Base-by-base conservation (phyloP, 257 asterid genomes). In the Scutellaria baicalensis region DNA sequence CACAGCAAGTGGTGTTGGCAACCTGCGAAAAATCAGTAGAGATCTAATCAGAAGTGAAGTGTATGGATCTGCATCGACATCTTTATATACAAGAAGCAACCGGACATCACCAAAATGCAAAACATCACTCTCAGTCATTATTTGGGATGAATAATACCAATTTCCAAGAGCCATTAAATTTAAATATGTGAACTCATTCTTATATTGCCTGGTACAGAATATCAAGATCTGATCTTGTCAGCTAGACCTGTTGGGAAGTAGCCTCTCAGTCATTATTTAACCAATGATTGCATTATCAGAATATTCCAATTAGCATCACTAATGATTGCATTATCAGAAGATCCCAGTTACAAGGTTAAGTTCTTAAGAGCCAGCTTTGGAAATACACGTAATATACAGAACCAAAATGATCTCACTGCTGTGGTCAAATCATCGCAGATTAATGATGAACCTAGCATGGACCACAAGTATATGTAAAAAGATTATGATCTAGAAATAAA, bases 1-100 rank as follows among this genome's bases (percentile, higher is more conserved):
- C 75, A 85, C 88, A 64, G 99, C 79, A 44, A 88, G 74, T 14
- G 99, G 97, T 21, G 97, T 94, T 42, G 99, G 97, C 76, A 94
- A 36, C 99, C 99, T 94, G 93, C 80, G 10, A 39, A 31, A 50
- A 59, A 78, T 58, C 14, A 43, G 74, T 23, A 47, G 74, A 74
- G 47, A 18, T 65, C 44, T 58, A 59, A 66, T 65, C 69, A 80
- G 66, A 54, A 68, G n/a, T 9, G 47, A 60, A 68, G 6, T 11
- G 44, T 52, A 23, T 14, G 7, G 9, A 17, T 36, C 42, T 31
- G 20, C 45, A 8, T 12, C 3, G 48, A 43, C 59, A 44, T 6
- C 16, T 17, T 4, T 17, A 69, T 33, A 38, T 61, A 52, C 57
- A n/a, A 5, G 1, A 44, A 14, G 16, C 18, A 64, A 66, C 12